Base-by-base conservation (phyloP, 441 rosid species). In the Populus hybrid region DNA sequence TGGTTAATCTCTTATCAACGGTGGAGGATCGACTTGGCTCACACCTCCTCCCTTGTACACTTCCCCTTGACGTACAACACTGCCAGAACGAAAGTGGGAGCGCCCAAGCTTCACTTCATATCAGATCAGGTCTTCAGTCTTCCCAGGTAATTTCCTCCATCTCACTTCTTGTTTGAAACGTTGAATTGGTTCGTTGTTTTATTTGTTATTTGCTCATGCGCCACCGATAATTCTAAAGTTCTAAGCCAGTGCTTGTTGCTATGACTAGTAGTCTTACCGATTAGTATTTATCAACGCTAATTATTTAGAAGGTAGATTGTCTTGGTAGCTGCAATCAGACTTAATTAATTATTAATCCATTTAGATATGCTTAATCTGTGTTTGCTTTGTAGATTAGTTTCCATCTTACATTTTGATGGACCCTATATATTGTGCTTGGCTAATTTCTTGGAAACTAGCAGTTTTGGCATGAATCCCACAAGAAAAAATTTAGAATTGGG, bases 1-100 rank as follows among this genome's bases (percentile, higher is more conserved):
- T 94, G 93, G 76, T 82, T 29, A 89, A 90, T 78, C 89, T 94
- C 31, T 82, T 89, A 69, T 89, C 98, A 1, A 83, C 90, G 45
- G 67, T 86, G 64, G 96, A 94, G 84, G 74, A 78, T 84, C 89
- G 93, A 16, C 92, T 91, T 68, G 84, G 79, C 1, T 75, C 87
- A 0, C 87, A 82, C 26, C 89, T 94, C 67, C 88, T 82, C 9
- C 93, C 96, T 20, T 88, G 90, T 42, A 64, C 80, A 38, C 93
- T 94, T 53, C 90, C 98, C 2, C 83, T 76, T 7, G 95, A 92
- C 59, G 90, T 88, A 7, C 90, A 85, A 28, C 80, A 79, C 80
- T 91, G 82, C 84, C 75, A 83, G 82, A 89, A 87, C 81, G 84
- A 84, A 36, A 84, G 31, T 69, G 90, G 89, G 7, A 82, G 85